Conservation (phyloP, 2,329 filamentous ascomycete genomes). For the Zasmidium angulare region DNA sequence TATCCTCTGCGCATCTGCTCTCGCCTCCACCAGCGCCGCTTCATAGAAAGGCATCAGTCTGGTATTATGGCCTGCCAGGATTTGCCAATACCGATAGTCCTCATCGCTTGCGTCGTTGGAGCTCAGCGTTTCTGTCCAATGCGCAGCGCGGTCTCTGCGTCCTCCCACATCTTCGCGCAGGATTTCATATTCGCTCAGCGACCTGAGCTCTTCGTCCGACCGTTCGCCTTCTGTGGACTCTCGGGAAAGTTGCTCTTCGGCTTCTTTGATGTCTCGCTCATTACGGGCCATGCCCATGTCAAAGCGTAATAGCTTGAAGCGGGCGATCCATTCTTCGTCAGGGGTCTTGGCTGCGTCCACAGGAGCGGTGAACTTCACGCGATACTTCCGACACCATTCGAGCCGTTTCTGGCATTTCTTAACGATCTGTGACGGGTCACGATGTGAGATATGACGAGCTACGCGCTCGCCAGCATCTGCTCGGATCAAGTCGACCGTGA, state of each 20-base stretch:
- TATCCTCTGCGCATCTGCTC: conserved; percentile 9
- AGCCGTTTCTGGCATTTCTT: conserved; percentile 4
- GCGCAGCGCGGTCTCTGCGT: neutral
- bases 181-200: conserved; percentile 14
- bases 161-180: conserved; percentile 3
- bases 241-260: neutral
- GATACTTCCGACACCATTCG: conserved; percentile 3
- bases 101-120: neutral
- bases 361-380: neutral
- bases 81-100: neutral
- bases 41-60: neutral
- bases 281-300: neutral
- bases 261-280: conserved; percentile 3
- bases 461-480: conserved; percentile 8
- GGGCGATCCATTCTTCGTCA: conserved; percentile 18
- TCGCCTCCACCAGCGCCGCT: conserved; percentile 6
- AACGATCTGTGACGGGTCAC: conserved; percentile 12
- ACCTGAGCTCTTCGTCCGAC: conserved; percentile 10
- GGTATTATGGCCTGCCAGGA: neutral
- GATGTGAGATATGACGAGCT: conserved; percentile 1
- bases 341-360: conserved; percentile 2
- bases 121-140: neutral
- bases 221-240: conserved; percentile 8
- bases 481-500: conserved; percentile 10
- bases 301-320: conserved; percentile 10